A percentile compares a stretch with the other conserved stretches of the same genome.
Conservation (phyloP, 2,329 filamentous ascomycete species). For the Aspergillus oerlinghausenensis region DNA sequence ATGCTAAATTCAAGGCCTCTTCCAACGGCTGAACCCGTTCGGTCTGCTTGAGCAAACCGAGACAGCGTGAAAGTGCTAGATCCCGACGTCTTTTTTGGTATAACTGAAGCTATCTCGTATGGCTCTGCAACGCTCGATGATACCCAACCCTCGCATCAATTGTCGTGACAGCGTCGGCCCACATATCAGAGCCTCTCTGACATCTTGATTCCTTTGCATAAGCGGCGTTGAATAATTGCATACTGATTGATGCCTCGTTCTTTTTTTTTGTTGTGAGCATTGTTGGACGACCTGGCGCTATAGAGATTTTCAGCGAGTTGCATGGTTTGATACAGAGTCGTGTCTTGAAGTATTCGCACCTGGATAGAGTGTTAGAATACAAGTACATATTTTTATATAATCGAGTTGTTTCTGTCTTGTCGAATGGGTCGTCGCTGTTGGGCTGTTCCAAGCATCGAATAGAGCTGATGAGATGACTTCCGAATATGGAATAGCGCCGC, state of each 20-base stretch:
- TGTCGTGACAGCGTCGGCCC: neutral
- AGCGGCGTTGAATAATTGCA: constrained; percentile 1
- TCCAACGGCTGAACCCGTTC: neutral
- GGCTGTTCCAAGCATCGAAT: neutral
- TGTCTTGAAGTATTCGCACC: neutral
- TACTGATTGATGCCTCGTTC: constrained; percentile 6
- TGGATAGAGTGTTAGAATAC: neutral
- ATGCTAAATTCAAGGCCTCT: neutral
- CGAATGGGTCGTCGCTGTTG: neutral
- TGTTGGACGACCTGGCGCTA: constrained; percentile 1
- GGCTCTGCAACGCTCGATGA: constrained; percentile 1
- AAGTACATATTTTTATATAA: neutral
- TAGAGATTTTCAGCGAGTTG: neutral
- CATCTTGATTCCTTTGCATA: neutral
- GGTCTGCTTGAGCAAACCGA: neutral
- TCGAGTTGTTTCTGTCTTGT: neutral
- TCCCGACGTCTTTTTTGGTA: neutral
- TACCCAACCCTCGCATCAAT: constrained; percentile 3
- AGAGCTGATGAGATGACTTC: neutral
- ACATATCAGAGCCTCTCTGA: neutral
- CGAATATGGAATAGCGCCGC: neutral
- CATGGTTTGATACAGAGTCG: neutral
- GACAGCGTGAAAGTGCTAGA: neutral
- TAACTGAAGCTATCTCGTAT: neutral
- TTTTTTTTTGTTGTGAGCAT: neutral